Conservation (phyloP, 2,329 filamentous ascomycete genomes). For the Aspergillus aculeatinus region DNA sequence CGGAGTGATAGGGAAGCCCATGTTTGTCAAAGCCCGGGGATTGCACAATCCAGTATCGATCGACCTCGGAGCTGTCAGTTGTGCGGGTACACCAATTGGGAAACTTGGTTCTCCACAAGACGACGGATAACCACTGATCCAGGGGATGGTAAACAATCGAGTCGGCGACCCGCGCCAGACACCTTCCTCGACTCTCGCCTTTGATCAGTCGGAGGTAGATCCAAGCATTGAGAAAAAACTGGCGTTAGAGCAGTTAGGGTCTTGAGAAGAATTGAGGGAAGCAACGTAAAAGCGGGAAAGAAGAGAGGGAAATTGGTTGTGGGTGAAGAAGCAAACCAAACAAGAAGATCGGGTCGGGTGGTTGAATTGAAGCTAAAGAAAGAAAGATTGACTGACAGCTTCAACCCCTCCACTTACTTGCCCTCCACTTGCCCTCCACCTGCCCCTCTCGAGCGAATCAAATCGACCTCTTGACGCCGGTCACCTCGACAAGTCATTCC, state of each 20-base stretch:
- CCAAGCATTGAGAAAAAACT: not conserved
- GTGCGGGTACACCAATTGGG: too few species aligned
- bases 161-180: not conserved
- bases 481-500: not conserved
- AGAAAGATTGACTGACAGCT: not conserved
- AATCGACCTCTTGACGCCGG: not conserved
- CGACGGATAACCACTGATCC: not conserved
- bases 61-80: not conserved
- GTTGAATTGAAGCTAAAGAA: not conserved
- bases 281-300: not conserved
- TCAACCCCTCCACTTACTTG: too few species aligned
- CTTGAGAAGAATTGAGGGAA: not conserved
- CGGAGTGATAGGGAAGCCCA: slow-evolving; percentile 23
- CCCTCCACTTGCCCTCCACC: not conserved
- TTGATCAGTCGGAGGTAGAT: not conserved
- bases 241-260: not conserved
- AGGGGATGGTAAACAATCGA: not conserved
- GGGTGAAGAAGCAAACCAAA: not conserved
- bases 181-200: not conserved
- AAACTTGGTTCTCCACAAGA: too few species aligned
- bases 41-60: not conserved
- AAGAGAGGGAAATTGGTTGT: not conserved
- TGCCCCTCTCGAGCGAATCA: not conserved
- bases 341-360: not conserved
- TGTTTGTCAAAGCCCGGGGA: not conserved